phyloP scores from a whole-genome alignment of 495 filamentous ascomycete species.

The Neurospora tetraspora region DNA sequence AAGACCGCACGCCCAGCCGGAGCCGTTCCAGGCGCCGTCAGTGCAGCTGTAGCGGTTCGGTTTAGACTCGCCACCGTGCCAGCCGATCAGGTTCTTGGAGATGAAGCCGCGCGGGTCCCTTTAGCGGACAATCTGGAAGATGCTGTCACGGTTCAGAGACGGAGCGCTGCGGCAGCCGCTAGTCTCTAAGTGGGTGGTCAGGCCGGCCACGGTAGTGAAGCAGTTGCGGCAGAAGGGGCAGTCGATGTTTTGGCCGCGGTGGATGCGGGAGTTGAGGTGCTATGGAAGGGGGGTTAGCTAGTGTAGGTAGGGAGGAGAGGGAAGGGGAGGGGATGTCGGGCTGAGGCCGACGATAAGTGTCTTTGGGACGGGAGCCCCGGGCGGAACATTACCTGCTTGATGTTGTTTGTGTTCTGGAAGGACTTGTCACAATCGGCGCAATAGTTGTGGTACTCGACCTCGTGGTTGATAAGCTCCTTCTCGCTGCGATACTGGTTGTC shows the following conservation, averaged over 20 bases:
- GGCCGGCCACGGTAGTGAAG: conserved; percentile 11
- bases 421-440: conserved; percentile 18
- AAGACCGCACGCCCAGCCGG: conserved; percentile 14
- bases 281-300: background rate
- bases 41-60: conserved; percentile 10
- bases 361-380: background rate
- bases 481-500: background rate
- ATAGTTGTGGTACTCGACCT: conserved; percentile 14
- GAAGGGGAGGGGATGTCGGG: background rate
- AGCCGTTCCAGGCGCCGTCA: conserved; percentile 5
- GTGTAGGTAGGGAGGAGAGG: background rate
- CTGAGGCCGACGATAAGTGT: background rate
- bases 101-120: conserved; percentile 14
- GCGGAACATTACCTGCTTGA: conserved; percentile 14
- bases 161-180: conserved; percentile 6
- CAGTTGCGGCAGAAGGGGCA: conserved; percentile 16
- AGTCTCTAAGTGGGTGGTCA: conserved; percentile 14
- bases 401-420: conserved; percentile 20
- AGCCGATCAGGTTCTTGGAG: conserved; percentile 18
- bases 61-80: conserved; percentile 2
- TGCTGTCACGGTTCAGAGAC: conserved; percentile 13
- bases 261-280: conserved; percentile 13
- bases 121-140: conserved; percentile 12
- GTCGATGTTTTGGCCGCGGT: conserved; percentile 6
- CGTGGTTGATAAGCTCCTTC: conserved; percentile 3